Evolutionary conservation across 2,329 filamentous ascomycete species (phyloP).

Genomic region (Erysiphe pulchra): DNA sequence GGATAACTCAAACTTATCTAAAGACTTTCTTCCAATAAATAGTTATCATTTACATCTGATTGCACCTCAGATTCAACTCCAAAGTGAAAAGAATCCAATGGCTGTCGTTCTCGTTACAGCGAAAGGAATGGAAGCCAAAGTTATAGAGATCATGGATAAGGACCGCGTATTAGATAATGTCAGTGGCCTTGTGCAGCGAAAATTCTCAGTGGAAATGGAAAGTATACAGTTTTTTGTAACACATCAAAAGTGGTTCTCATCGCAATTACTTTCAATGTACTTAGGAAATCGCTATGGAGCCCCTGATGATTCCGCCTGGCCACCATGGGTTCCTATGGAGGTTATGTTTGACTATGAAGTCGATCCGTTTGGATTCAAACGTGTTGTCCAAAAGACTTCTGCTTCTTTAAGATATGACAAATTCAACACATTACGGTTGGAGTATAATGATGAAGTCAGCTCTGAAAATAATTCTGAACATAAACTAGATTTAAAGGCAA

Average conservation of each 20-base stretch:
- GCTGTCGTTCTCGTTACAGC: conserved; percentile 90
- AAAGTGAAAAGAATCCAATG: conserved; percentile 94
- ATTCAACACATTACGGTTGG: conserved; percentile 87
- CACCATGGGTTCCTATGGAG: conserved; percentile 93
- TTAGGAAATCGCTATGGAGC: conserved; percentile 84
- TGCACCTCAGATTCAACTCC: conserved; percentile 88
- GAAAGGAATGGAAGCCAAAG: conserved; percentile 94
- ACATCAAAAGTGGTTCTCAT: conserved; percentile 70
- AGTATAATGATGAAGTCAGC: conserved; percentile 77
- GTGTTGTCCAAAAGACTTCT: conserved; percentile 90
- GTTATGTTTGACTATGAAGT: conserved; percentile 92
- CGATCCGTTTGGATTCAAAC: conserved; percentile 91
- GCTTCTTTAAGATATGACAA: conserved; percentile 90
- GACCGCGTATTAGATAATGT: conserved; percentile 76
- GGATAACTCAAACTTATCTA: conserved; percentile 51
- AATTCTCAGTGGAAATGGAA: conserved; percentile 88
- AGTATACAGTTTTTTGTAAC: conserved; percentile 96
- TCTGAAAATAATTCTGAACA: conserved; percentile 25
- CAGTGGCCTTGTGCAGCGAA: conserved; percentile 79
- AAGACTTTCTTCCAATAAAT: conserved; percentile 75
- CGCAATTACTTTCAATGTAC: conserved; percentile 72
- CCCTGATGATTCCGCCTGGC: conserved; percentile 66
- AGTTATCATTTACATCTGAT: conserved; percentile 89
- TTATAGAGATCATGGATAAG: conserved; percentile 95
- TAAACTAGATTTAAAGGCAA: conserved; percentile 27